A percentile compares a stretch with the other conserved stretches of the same genome.
These are phyloP conservation scores for Cicer arietinum DNA, from an alignment of 306 rosid species.

Conservation along the genomic window DNA sequence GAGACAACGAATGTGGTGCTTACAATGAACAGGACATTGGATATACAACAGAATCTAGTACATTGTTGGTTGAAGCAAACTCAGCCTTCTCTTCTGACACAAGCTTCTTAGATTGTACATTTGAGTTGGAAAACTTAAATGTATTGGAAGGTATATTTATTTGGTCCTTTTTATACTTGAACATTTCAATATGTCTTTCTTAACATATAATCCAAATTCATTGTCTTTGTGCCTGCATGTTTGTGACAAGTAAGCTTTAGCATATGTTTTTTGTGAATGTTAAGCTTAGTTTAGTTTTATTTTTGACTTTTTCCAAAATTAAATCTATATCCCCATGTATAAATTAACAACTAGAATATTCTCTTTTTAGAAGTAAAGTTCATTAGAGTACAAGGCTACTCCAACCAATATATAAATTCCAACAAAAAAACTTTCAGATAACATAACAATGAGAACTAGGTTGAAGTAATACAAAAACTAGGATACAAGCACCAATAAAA, in stretches of 20 bases:
- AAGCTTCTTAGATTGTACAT: conserved; percentile 52
- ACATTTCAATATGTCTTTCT: not conserved
- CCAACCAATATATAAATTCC: too few relatives aligned
- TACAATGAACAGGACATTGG: conserved; percentile 37
- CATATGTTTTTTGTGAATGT: not conserved
- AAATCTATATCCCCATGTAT: not conserved
- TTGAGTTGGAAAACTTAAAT: conserved; percentile 43
- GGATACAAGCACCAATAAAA: too few relatives aligned
- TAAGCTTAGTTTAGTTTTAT: not conserved
- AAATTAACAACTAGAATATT: not conserved
- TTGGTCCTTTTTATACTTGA: conserved; percentile 14
- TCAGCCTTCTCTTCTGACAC: conserved; percentile 50
- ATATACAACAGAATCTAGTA: conserved; percentile 32
- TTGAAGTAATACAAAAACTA: too few relatives aligned
- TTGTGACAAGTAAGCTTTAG: not conserved
- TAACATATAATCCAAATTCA: not conserved
- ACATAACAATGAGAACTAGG: too few relatives aligned
- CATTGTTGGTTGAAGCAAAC: conserved; percentile 38
- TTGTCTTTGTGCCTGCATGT: not conserved
- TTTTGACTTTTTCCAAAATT: not conserved
- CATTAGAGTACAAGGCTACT: too few relatives aligned
- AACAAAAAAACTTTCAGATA: too few relatives aligned
- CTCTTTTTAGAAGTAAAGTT: too few relatives aligned
- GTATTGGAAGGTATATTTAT: conserved; percentile 46
- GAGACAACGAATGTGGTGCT: conserved; percentile 6